Base-by-base conservation (phyloP, 495 filamentous ascomycete species). In the Neohortaea acidophila region DNA sequence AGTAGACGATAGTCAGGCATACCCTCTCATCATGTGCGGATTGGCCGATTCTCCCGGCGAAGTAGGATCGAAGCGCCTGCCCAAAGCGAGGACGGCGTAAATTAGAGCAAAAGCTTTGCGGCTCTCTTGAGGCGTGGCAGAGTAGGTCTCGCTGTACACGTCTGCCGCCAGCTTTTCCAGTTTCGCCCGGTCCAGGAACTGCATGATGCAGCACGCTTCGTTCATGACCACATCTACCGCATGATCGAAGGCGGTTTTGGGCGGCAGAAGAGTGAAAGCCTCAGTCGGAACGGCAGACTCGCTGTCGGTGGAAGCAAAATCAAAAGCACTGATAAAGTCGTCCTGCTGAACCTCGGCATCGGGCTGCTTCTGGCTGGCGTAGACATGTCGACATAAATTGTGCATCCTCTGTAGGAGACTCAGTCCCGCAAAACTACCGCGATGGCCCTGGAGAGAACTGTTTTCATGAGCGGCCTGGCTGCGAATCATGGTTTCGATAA, bases 141-240 rank as follows among this genome's bases (percentile, higher is more conserved):
- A 19, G 15, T 47, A 37, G 2, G 14, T 28, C 18, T 36, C 37
- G 15, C n/a, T 20, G 17, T 44, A 47, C 7, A 47, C 38, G 8
- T 36, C 4, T 14, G 36, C 21, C 14, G 38, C 44, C 1, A 30
- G 25, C 2, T 13, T 12, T 13, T 18, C 19, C 8, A 47, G 38
- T 4, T 37, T 33, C 14, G 37, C 11, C 2, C 32, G 21, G 19
- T 42, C 38, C 3, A 47, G 33, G 30, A 47, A 47, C 18, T 47
- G 44, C 37, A 47, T 36, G 21, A 41, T 47, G 15, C 44, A 47
- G 31, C 38, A 41, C 3, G 44, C 44, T 26, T 47, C 29, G 22
- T 35, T 17, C 2, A 37, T 15, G 6, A 47, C 38, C 13, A 38
- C 22, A 10, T 47, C 44, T 13, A 47, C 38, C 9, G 37, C 37